Evolutionary conservation across 129 eudicot species (phyloP), one percentile per base, ranked within the genome.

Genomic region (Flaveria robusta): DNA sequence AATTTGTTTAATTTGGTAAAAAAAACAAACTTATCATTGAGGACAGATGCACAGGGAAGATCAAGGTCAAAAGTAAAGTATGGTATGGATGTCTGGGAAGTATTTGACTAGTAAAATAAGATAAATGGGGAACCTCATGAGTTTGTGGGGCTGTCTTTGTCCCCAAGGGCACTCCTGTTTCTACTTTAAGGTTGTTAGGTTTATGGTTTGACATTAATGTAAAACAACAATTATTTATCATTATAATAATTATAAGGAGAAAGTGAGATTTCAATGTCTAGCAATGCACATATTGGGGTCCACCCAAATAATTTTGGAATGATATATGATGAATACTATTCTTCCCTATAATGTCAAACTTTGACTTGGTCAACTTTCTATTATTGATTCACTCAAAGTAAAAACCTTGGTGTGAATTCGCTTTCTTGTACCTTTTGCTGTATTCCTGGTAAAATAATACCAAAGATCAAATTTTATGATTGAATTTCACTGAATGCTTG

Each of bases 71-170:
- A 74, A 81, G 82, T 68, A 54, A 70, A 77, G 83, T 72, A 55
- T 81, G 83, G 71, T 72, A 73, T 84, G 66, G 50, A 72, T 80
- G 66, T 67, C 67, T 19, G 83, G 71, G 81, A 64, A 79, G 78
- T 66, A 76, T 80, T 80, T 71, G 82, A 80, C 79, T 84, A 80
- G 62, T 68, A 81, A 81, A 62, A 42, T 42, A 11, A 62, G 67
- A 81, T 82, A 49, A 14, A 78, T 62, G 78, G 77, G 80, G 81
- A 77, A 81, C 81, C 85, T 78, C 47, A 67, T 82, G 89, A 86
- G 85, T 81, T 82, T 82, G 89, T 82, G 85, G 89, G 86, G 78
- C 54, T 71, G 64, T 56, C 46, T 68, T 80, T 79, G 82, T 76
- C 80, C 81, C 84, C 75, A 70, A 82, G 86, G 78, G 22, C 58